These are phyloP conservation scores for Saposhnikovia divaricata DNA, from an alignment of 129 eudicot genomes.

Conservation along the genomic window DNA sequence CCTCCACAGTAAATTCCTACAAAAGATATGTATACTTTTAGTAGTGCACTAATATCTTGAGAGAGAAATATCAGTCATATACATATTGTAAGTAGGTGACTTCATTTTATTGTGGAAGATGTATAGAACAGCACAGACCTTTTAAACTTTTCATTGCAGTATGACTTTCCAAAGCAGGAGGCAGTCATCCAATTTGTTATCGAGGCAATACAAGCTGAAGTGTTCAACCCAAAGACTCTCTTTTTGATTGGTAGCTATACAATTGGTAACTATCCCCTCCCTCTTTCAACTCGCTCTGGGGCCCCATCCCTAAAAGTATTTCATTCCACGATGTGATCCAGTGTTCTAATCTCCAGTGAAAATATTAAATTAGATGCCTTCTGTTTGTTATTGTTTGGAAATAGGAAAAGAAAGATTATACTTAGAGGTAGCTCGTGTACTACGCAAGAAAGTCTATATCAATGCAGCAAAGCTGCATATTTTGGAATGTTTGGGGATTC, in stretches of 20 bases:
- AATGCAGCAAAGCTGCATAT: constrained; percentile 74
- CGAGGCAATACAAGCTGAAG: constrained; percentile 97
- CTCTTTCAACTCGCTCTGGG: background rate
- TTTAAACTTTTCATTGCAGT: constrained; percentile 42
- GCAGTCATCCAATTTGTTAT: constrained; percentile 87
- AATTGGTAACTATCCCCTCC: constrained; percentile 46
- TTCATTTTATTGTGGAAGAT: background rate
- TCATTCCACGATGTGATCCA: background rate
- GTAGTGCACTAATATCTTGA: background rate
- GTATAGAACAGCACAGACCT: constrained; percentile 1
- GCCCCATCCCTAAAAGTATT: background rate
- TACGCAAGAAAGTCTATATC: constrained; percentile 64
- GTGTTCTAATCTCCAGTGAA: background rate
- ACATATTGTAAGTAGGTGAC: background rate
- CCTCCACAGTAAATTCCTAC: background rate
- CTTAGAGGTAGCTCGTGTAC: constrained; percentile 86
- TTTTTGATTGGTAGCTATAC: constrained; percentile 96
- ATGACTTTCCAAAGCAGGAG: constrained; percentile 97
- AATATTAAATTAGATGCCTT: constrained; percentile 6
- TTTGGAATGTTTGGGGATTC: constrained; percentile 66
- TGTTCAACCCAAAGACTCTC: constrained; percentile 76
- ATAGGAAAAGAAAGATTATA: constrained; percentile 93
- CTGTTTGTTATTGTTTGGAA: constrained; percentile 3
- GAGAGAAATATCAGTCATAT: background rate
- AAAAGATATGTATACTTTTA: background rate